A percentile compares a stretch with the other conserved stretches of the same genome.
Conservation (phyloP, 2,329 filamentous ascomycete species). For the Monilinia fructigena region DNA sequence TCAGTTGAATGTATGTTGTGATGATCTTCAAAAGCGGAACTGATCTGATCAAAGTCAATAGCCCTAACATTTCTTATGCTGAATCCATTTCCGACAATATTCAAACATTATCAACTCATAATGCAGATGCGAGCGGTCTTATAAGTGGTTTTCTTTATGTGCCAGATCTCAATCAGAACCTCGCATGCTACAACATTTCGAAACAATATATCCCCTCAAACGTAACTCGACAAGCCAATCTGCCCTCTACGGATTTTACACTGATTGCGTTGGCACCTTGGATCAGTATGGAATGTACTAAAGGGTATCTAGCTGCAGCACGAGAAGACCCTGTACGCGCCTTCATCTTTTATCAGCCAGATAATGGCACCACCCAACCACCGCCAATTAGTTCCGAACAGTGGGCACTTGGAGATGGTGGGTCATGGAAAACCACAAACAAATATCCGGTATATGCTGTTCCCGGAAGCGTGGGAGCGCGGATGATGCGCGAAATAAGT, state of each 20-base stretch:
- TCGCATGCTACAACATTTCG: slow-evolving; percentile 63
- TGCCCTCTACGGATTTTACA: slow-evolving; percentile 67
- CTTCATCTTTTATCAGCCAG: slow-evolving; percentile 62
- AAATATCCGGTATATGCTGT: slow-evolving; percentile 82
- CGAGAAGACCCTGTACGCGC: slow-evolving; percentile 57
- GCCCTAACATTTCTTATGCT: slow-evolving; percentile 38
- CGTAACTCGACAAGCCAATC: slow-evolving; percentile 68
- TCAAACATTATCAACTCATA: slow-evolving; percentile 72
- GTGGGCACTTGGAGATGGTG: slow-evolving; percentile 71
- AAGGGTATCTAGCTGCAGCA: slow-evolving; percentile 66
- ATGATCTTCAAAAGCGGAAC: not conserved
- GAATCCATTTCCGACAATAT: slow-evolving; percentile 56
- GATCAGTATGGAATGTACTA: slow-evolving; percentile 71
- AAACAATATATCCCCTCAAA: slow-evolving; percentile 69
- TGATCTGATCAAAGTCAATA: slow-evolving; percentile 23
- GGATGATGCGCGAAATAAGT: slow-evolving; percentile 69
- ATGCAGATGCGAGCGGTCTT: slow-evolving; percentile 56
- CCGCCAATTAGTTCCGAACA: slow-evolving; percentile 61
- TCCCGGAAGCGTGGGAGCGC: slow-evolving; percentile 61
- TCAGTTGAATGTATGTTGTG: slow-evolving; percentile 34
- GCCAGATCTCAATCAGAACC: slow-evolving; percentile 60
- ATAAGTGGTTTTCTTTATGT: slow-evolving; percentile 84
- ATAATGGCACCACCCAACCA: slow-evolving; percentile 57
- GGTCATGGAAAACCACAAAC: slow-evolving; percentile 68
- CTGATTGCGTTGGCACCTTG: slow-evolving; percentile 84